Percentiles rank a stretch among this genome's conserved stretches.
Evolutionary conservation across 192 early-diverging fungal genomes (phyloP).

Genomic region (Gamsiella multidivaricata): DNA sequence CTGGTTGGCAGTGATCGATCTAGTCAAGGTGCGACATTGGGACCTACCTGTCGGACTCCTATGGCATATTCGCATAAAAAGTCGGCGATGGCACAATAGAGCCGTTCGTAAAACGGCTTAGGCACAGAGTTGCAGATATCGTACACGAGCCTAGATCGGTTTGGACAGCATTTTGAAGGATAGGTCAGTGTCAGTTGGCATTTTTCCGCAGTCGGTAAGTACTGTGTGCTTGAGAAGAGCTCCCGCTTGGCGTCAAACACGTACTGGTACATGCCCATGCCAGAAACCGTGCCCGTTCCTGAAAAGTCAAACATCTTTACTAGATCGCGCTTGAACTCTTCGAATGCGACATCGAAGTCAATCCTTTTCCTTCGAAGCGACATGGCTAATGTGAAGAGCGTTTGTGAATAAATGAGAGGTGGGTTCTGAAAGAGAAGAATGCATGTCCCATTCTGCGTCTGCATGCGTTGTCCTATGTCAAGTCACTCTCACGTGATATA

Average conservation of each 20-base stretch:
- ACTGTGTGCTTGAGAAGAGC: too few species aligned
- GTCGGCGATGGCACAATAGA: slow-evolving; percentile 74
- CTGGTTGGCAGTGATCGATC: too few species aligned
- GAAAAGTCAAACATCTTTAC: slow-evolving; percentile 66
- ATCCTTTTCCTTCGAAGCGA: slow-evolving; percentile 64
- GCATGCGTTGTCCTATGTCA: too few species aligned
- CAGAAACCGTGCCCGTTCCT: slow-evolving; percentile 60
- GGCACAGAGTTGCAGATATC: slow-evolving; percentile 85
- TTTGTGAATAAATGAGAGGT: not conserved
- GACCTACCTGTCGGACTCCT: slow-evolving; percentile 61
- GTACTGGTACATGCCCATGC: slow-evolving; percentile 82
- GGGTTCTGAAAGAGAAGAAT: not conserved
- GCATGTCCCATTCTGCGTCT: too few species aligned
- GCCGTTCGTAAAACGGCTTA: slow-evolving; percentile 70
- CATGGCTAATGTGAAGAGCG: too few species aligned
- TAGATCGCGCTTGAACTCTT: slow-evolving; percentile 58
- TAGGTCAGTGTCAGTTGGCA: not conserved
- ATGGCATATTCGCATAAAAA: slow-evolving; percentile 72
- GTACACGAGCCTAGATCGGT: slow-evolving; percentile 70
- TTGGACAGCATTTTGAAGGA: slow-evolving; percentile 1
- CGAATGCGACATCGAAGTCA: slow-evolving; percentile 62
- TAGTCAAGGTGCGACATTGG: not conserved
- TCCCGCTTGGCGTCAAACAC: too few species aligned
- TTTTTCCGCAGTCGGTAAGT: too few species aligned
- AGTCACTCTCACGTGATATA: too few species aligned